Evolutionary conservation across 2,329 filamentous ascomycete genomes (phyloP).

Genomic region (Fusarium pilosicola): DNA sequence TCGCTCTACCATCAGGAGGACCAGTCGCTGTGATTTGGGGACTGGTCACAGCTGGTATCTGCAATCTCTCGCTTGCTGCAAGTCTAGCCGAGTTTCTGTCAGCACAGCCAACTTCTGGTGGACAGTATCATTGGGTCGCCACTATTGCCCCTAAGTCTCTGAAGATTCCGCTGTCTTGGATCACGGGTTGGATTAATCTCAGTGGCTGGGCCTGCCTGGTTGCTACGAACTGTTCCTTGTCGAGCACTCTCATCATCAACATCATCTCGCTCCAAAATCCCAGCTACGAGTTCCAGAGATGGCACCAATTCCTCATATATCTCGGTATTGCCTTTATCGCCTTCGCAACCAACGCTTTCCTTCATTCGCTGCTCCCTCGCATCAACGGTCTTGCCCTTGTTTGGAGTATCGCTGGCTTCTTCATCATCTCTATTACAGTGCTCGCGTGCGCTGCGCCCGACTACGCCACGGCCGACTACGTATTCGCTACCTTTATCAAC

Average conservation of each 20-base stretch:
- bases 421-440: slow-evolving; percentile 74
- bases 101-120: slow-evolving; percentile 67
- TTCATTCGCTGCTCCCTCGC: slow-evolving; percentile 46
- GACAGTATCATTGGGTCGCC: slow-evolving; percentile 79
- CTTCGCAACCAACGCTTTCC: slow-evolving; percentile 46
- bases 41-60: slow-evolving; percentile 48
- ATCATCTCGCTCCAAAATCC: slow-evolving; percentile 70
- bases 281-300: slow-evolving; percentile 65
- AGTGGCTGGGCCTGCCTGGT: slow-evolving; percentile 73
- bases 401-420: slow-evolving; percentile 75
- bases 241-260: slow-evolving; percentile 72
- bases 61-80: slow-evolving; percentile 61
- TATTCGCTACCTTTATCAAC: slow-evolving; percentile 48
- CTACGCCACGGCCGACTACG: slow-evolving; percentile 54
- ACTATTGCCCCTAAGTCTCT: slow-evolving; percentile 33
- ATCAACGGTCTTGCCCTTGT: slow-evolving; percentile 74
- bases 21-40: slow-evolving; percentile 76
- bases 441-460: slow-evolving; percentile 72
- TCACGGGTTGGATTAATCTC: slow-evolving; percentile 70
- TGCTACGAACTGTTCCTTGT: slow-evolving; percentile 74
- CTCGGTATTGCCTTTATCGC: slow-evolving; percentile 44
- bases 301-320: slow-evolving; percentile 74
- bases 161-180: slow-evolving; percentile 44
- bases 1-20: slow-evolving; percentile 69
- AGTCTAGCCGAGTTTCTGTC: slow-evolving; percentile 77